Conservation (phyloP, 768 basidiomycete species). For the Tricholoma hemisulphureum region DNA sequence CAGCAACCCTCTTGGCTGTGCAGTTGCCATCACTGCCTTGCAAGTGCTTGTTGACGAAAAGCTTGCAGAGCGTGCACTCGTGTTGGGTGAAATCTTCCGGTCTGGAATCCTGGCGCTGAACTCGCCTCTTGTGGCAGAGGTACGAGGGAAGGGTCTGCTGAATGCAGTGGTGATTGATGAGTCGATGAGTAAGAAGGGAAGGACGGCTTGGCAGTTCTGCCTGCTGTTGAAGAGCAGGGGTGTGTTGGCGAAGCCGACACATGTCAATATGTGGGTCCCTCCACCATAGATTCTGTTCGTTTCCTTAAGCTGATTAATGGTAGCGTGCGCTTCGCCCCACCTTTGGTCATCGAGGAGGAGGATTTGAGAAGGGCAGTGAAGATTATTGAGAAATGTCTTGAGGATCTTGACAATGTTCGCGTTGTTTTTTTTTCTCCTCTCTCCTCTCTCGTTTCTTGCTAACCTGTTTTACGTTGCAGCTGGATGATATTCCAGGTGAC, state of each 20-base stretch:
- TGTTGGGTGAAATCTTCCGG: constrained; percentile 83
- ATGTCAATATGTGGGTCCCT: constrained; percentile 87
- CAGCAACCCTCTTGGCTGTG: constrained; percentile 93
- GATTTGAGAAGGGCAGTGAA: constrained; percentile 73
- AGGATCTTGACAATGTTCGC: constrained; percentile 76
- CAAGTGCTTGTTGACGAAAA: constrained; percentile 88
- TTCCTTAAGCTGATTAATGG: not conserved
- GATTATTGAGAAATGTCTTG: constrained; percentile 74
- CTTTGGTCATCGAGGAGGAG: constrained; percentile 88
- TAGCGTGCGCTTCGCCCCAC: constrained; percentile 95
- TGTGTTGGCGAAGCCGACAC: constrained; percentile 94
- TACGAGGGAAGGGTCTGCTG: constrained; percentile 84
- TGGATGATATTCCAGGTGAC: constrained; percentile 58
- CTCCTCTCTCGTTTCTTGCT: not conserved
- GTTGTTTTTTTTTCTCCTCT: not conserved
- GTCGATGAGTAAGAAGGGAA: constrained; percentile 65
- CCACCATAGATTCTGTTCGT: no score
- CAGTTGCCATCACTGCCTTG: constrained; percentile 92
- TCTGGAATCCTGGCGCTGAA: constrained; percentile 53
- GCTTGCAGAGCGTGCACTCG: constrained; percentile 75
- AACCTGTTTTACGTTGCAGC: constrained; percentile 17
- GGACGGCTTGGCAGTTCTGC: constrained; percentile 96
- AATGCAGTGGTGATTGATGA: constrained; percentile 96
- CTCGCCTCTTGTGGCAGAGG: constrained; percentile 69
- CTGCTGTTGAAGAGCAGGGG: constrained; percentile 88